These are phyloP conservation scores for Marchantia paleacea DNA, from an alignment of 225 moss, liverwort and hornwort species.

Conservation along the genomic window DNA sequence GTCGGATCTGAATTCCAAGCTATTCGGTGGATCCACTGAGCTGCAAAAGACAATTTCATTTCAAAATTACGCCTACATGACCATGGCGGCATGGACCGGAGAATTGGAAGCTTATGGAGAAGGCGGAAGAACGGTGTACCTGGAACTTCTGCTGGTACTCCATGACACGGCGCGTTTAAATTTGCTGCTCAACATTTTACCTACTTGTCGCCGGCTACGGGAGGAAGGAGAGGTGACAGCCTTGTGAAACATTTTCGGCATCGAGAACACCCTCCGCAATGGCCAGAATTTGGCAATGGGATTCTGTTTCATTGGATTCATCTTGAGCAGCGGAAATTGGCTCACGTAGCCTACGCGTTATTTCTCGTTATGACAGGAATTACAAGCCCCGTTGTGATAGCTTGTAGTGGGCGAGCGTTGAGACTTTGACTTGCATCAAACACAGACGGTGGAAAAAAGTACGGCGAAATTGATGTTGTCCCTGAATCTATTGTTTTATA, in stretches of 20 bases:
- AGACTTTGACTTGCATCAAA: background rate
- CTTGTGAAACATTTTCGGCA: slow-evolving; percentile 10
- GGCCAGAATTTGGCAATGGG: background rate
- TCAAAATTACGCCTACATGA: background rate
- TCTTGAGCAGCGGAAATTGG: background rate
- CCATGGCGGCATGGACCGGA: background rate
- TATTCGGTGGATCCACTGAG: background rate
- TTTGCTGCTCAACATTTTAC: background rate
- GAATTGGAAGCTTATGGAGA: background rate
- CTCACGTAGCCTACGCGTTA: background rate
- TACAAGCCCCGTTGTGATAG: background rate
- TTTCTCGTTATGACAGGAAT: background rate
- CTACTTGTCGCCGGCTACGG: background rate
- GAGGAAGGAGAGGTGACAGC: background rate
- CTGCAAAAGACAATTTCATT: background rate
- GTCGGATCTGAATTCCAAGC: background rate
- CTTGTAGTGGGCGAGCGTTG: background rate
- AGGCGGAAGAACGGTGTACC: background rate
- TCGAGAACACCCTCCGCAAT: slow-evolving; percentile 8
- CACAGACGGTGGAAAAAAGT: no score
- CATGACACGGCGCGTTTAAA: background rate
- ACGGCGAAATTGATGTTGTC: background rate
- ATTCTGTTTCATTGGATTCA: slow-evolving; percentile 10
- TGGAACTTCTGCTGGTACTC: background rate
- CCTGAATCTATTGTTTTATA: background rate